These are phyloP conservation scores for Ophiostoma quercus DNA, from an alignment of 2,329 filamentous ascomycete species.

Conservation along the genomic window DNA sequence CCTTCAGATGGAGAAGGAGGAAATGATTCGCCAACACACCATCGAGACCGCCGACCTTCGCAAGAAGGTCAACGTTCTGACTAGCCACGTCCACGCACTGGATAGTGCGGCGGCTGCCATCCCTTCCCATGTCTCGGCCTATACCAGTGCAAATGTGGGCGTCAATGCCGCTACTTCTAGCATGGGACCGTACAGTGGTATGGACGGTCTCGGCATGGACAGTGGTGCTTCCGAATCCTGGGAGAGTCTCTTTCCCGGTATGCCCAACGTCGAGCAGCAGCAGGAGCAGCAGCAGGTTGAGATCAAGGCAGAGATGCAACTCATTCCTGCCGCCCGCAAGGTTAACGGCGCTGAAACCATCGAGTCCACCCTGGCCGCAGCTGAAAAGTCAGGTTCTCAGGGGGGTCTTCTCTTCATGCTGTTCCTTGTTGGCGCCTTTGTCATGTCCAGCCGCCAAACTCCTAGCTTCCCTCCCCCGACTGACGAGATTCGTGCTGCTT, in stretches of 20 bases:
- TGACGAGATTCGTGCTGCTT: slow-evolving; percentile 73
- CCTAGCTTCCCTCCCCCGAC: slow-evolving; percentile 71
- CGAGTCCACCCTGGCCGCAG: slow-evolving; percentile 42
- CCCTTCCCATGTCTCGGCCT: slow-evolving; percentile 42
- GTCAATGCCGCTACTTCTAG: slow-evolving; percentile 11
- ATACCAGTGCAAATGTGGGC: slow-evolving; percentile 33
- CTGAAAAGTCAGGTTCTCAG: slow-evolving; percentile 66
- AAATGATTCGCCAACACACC: slow-evolving; percentile 82
- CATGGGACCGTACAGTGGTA: slow-evolving; percentile 64
- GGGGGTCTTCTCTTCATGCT: slow-evolving; percentile 88
- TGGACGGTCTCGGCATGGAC: slow-evolving; percentile 79
- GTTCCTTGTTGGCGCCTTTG: slow-evolving; percentile 91
- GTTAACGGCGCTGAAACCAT: slow-evolving; percentile 48
- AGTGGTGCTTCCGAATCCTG: slow-evolving; percentile 51
- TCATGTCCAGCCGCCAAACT: slow-evolving; percentile 78
- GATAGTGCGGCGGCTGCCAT: slow-evolving; percentile 51
- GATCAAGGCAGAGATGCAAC: slow-evolving; percentile 54
- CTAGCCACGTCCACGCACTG: slow-evolving; percentile 63
- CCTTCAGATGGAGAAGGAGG: slow-evolving; percentile 81
- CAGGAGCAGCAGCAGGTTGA: slow-evolving; percentile 35
- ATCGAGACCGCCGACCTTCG: slow-evolving; percentile 85
- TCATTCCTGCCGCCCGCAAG: slow-evolving; percentile 37
- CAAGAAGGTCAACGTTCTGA: slow-evolving; percentile 83
- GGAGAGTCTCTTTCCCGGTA: slow-evolving; percentile 76
- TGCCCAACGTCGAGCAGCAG: slow-evolving; percentile 50